A percentile compares a stretch with the other conserved stretches of the same genome.
Conservation (phyloP, 495 filamentous ascomycete genomes). For the Chaetomium cochliodes region DNA sequence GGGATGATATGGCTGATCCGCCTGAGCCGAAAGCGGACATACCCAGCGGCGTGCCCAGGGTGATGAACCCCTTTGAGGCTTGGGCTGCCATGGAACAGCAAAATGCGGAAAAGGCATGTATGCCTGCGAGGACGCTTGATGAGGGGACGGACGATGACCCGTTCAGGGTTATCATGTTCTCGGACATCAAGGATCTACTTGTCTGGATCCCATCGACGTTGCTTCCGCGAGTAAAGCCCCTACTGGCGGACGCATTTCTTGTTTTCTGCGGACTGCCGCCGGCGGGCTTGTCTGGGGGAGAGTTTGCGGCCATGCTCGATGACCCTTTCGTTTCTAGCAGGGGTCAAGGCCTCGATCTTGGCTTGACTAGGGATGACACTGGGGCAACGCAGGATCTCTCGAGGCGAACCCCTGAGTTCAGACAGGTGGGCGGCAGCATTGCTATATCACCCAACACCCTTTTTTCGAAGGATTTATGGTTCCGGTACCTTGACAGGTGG, state of each 20-base stretch:
- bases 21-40: slow-evolving; percentile 36
- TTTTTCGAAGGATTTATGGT: slow-evolving; percentile 41
- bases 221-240: slow-evolving; percentile 37
- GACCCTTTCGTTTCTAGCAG: slow-evolving; percentile 42
- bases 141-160: slow-evolving; percentile 72
- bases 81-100: slow-evolving; percentile 65
- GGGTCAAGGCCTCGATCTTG: slow-evolving; percentile 18
- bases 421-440: slow-evolving; percentile 36
- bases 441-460: slow-evolving; percentile 39
- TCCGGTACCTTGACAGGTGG: slow-evolving; percentile 37
- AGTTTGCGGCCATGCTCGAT: slow-evolving; percentile 21
- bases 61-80: slow-evolving; percentile 42
- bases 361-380: neutral
- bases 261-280: slow-evolving; percentile 70
- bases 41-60: slow-evolving; percentile 25
- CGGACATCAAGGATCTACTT: slow-evolving; percentile 67
- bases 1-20: slow-evolving; percentile 33
- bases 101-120: slow-evolving; percentile 44
- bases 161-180: slow-evolving; percentile 72
- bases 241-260: slow-evolving; percentile 65
- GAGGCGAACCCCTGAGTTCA: slow-evolving; percentile 38
- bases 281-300: slow-evolving; percentile 24
- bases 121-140: slow-evolving; percentile 65
- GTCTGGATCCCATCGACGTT: slow-evolving; percentile 48
- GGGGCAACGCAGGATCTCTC: slow-evolving; percentile 17